phyloP scores from a whole-genome alignment of 805 yeast species.

The Yarrowia sp. region DNA sequence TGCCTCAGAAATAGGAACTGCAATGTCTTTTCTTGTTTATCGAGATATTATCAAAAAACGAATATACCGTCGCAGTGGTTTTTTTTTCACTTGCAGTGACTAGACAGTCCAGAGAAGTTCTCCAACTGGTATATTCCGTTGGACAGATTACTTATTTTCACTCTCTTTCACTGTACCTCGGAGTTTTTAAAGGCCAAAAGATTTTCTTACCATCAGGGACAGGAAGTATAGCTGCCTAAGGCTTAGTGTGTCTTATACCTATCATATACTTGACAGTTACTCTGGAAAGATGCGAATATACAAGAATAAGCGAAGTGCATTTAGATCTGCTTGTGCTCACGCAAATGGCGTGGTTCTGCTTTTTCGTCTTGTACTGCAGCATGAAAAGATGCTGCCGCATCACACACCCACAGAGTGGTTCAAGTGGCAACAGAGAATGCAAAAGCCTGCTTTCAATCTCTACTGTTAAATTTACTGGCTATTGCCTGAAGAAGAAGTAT shows the following conservation, averaged over 20 bases:
- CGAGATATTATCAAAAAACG: slow-evolving; percentile 13
- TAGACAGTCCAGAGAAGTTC: not conserved
- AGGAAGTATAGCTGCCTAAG: not conserved
- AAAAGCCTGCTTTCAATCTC: not conserved
- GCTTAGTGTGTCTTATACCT: not conserved
- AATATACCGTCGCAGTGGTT: not conserved
- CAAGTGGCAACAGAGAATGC: not conserved
- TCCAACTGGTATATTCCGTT: not conserved
- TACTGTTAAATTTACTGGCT: not conserved
- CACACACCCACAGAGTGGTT: not conserved
- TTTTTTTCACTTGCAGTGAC: not conserved
- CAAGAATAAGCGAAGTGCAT: not conserved
- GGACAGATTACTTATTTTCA: not conserved
- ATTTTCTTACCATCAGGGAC: not conserved
- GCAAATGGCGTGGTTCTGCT: slow-evolving; percentile 7
- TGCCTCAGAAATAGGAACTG: not conserved
- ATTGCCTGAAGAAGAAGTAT: not conserved
- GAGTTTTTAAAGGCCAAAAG: not conserved
- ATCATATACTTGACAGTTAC: not conserved
- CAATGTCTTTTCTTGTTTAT: not conserved
- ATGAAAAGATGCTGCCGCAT: not conserved
- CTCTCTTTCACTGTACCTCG: not conserved
- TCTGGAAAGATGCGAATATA: not conserved
- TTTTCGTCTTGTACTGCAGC: not conserved
- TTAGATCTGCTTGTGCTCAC: not conserved